phyloP scores from a whole-genome alignment of 2,329 filamentous ascomycete species.

The Pseudocercospora fuligena region DNA sequence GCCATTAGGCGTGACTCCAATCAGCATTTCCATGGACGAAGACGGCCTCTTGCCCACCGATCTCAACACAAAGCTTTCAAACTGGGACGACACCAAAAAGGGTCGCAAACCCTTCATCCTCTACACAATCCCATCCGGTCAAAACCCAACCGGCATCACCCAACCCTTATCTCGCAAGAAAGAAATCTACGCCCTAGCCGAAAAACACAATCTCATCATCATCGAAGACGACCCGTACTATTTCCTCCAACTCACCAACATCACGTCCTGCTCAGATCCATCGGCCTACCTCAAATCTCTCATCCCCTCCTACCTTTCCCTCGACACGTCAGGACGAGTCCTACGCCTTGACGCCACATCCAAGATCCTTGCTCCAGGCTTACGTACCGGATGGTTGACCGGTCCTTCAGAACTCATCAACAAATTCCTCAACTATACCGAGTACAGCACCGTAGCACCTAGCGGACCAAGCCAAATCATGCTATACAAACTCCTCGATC shows the following conservation, averaged over 20 bases:
- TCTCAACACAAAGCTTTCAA: constrained; percentile 31
- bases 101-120: constrained; percentile 35
- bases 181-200: constrained; percentile 37
- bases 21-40: constrained; percentile 39
- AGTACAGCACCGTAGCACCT: constrained; percentile 30
- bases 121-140: constrained; percentile 42
- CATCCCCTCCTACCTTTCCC: constrained; percentile 40
- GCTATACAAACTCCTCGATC: constrained; percentile 40
- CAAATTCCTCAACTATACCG: constrained; percentile 35
- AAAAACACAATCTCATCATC: constrained; percentile 37
- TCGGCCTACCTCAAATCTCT: constrained; percentile 26
- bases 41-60: constrained; percentile 35
- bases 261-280: neutral
- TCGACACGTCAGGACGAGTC: constrained; percentile 43
- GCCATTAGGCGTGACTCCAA: constrained; percentile 34
- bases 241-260: constrained; percentile 29
- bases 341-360: constrained; percentile 41
- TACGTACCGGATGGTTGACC: constrained; percentile 41
- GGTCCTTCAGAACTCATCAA: constrained; percentile 35
- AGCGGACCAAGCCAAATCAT: constrained; percentile 41
- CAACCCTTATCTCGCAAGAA: constrained; percentile 32
- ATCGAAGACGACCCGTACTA: constrained; percentile 42
- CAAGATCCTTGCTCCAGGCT: constrained; percentile 42
- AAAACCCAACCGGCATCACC: constrained; percentile 39
- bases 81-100: constrained; percentile 32